Percentiles rank a stretch among this genome's conserved stretches.
These are phyloP conservation scores for Yamadazyma tumulicola DNA, from an alignment of 805 yeast species.

Conservation along the genomic window DNA sequence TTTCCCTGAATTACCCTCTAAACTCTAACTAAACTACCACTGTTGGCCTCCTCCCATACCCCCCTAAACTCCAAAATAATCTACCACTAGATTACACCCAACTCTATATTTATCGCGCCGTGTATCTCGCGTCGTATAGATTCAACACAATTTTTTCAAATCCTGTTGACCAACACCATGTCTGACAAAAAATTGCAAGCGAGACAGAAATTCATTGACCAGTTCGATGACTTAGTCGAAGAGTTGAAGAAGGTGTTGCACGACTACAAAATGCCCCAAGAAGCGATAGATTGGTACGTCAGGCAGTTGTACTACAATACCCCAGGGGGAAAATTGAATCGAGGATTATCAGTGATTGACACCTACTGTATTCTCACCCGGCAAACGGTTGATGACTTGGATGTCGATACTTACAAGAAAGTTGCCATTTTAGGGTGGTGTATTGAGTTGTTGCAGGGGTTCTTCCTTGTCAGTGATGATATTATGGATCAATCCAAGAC, in stretches of 20 bases:
- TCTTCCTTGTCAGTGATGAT: conserved; percentile 95
- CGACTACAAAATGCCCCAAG: conserved; percentile 76
- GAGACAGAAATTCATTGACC: conserved; percentile 56
- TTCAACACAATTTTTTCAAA: too few species aligned
- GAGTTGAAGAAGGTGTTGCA: conserved; percentile 64
- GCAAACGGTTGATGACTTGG: conserved; percentile 53
- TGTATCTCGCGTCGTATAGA: background rate
- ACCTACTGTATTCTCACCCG: conserved; percentile 79
- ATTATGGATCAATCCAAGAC: conserved; percentile 97
- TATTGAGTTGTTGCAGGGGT: conserved; percentile 91
- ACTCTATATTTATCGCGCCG: too few species aligned
- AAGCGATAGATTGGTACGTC: conserved; percentile 83
- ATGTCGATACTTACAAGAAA: conserved; percentile 68
- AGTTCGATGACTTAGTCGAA: conserved; percentile 73
- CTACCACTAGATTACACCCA: too few species aligned
- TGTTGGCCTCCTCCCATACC: background rate
- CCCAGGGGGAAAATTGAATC: conserved; percentile 94
- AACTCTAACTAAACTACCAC: too few species aligned
- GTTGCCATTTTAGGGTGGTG: conserved; percentile 94
- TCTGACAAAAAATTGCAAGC: conserved; percentile 22
- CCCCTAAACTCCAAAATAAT: too few species aligned
- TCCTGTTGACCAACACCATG: too few species aligned
- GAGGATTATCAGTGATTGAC: conserved; percentile 94
- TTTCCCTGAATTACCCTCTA: too few species aligned
- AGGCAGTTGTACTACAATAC: conserved; percentile 77